These are phyloP conservation scores for Cercospora sesami DNA, from an alignment of 2,329 filamentous ascomycete genomes.

Conservation along the genomic window DNA sequence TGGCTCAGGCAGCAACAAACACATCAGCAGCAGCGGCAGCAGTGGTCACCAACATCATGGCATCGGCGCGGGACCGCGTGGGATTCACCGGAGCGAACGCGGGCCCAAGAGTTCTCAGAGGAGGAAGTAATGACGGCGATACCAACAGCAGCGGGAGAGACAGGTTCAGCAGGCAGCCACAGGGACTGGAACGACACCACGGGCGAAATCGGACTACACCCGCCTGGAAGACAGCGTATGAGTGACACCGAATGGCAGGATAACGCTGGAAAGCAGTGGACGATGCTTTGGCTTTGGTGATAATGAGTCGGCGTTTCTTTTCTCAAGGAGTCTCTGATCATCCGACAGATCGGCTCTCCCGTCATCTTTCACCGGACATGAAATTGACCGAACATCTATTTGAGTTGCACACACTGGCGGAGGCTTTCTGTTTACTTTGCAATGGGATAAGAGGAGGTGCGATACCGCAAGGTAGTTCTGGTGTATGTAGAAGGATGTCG, in stretches of 20 bases:
- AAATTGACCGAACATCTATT: background rate
- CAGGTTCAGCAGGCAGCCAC: background rate
- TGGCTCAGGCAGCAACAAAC: conserved; percentile 11
- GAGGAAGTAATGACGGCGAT: conserved; percentile 21
- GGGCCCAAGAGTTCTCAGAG: conserved; percentile 26
- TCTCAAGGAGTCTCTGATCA: background rate
- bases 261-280: conserved; percentile 26
- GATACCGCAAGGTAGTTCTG: background rate
- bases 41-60: conserved; percentile 11
- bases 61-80: conserved; percentile 28
- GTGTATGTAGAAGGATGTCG: background rate
- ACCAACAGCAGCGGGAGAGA: background rate
- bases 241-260: conserved; percentile 18
- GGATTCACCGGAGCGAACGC: conserved; percentile 21
- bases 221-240: background rate
- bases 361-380: background rate
- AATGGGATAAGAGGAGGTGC: background rate
- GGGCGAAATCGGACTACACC: background rate
- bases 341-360: background rate
- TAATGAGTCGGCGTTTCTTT: background rate
- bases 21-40: conserved; percentile 7
- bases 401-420: background rate
- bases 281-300: conserved; percentile 26
- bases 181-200: background rate
- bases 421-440: background rate